A percentile compares a stretch with the other conserved stretches of the same genome.
Evolutionary conservation across 148 eudicot species (phyloP).

Genomic region (Nyssa sinensis): DNA sequence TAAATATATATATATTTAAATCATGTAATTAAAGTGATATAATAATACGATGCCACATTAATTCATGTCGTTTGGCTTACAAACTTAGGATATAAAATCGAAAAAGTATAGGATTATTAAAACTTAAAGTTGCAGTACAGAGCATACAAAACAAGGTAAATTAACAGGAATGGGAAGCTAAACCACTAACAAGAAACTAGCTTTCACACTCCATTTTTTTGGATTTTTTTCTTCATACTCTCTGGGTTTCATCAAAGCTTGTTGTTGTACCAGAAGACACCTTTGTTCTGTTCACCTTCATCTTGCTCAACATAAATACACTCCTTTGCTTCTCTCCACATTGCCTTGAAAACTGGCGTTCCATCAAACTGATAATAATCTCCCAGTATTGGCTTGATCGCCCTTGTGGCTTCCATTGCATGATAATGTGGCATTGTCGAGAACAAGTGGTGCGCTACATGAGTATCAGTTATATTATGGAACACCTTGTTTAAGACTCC

Average conservation of each 20-base stretch:
- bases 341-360: slow-evolving; percentile 60
- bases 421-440: slow-evolving; percentile 91
- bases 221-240: no score
- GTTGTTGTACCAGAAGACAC: slow-evolving; percentile 82
- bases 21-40: no score
- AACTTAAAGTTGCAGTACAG: no score
- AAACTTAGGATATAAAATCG: no score
- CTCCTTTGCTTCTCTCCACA: slow-evolving; percentile 82
- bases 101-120: no score
- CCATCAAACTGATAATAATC: slow-evolving; percentile 66
- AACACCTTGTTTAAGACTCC: slow-evolving; percentile 79
- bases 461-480: slow-evolving; percentile 84
- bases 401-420: slow-evolving; percentile 91
- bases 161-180: neutral
- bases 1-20: no score
- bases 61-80: no score
- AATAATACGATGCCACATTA: no score
- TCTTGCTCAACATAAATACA: slow-evolving; percentile 75
- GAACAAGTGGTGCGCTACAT: slow-evolving; percentile 83
- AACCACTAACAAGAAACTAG: neutral
- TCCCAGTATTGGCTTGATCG: slow-evolving; percentile 71
- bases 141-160: no score
- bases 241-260: slow-evolving; percentile 34
- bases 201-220: neutral
- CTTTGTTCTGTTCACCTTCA: slow-evolving; percentile 48